phyloP scores from a whole-genome alignment of 768 basidiomycete species.

The Sarcodon sp. region DNA sequence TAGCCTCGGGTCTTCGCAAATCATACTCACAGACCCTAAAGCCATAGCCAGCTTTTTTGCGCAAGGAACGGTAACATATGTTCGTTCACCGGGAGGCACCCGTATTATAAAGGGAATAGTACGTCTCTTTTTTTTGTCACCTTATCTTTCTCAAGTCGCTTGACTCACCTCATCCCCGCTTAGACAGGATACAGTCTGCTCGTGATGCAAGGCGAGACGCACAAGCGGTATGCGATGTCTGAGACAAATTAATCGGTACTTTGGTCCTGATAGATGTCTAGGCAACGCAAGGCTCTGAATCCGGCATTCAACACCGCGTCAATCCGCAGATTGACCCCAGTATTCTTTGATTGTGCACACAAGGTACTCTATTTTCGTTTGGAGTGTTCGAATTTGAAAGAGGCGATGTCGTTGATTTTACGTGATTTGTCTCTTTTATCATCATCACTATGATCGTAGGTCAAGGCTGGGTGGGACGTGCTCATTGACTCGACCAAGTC shows the following conservation, averaged over 20 bases:
- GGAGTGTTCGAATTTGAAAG: no score
- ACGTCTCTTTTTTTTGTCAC: neutral
- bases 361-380: conserved; percentile 27
- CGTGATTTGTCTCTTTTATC: no score
- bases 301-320: conserved; percentile 40
- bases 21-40: conserved; percentile 20
- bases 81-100: conserved; percentile 20
- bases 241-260: conserved; percentile 5
- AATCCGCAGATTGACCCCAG: conserved; percentile 29
- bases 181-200: conserved; percentile 25
- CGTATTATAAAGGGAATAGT: conserved; percentile 24
- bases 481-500: conserved; percentile 7
- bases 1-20: conserved; percentile 6
- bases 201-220: conserved; percentile 27
- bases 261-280: no score
- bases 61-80: conserved; percentile 35
- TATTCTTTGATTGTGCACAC: conserved; percentile 39
- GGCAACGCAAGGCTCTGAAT: conserved; percentile 36
- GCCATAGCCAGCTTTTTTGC: conserved; percentile 38
- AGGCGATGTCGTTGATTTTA: no score
- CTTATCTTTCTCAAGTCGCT: no score
- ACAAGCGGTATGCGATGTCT: conserved; percentile 21
- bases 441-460: no score
- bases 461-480: conserved; percentile 21
- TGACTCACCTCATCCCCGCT: no score